Evolutionary conservation across 768 basidiomycete species (phyloP).

Genomic region (Lentinus tigrinus): DNA sequence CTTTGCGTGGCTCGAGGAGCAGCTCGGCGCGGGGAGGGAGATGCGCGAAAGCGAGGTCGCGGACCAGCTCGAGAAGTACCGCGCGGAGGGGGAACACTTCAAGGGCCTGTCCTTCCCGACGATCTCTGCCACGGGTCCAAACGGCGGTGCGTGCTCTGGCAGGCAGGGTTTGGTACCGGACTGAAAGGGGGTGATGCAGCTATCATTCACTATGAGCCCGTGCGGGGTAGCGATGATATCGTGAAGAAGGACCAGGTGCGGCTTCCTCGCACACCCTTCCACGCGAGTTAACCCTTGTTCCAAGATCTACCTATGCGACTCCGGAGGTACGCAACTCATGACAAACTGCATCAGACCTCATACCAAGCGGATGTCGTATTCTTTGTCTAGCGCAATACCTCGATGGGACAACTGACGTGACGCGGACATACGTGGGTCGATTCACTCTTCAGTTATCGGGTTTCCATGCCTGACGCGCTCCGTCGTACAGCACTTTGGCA

Average conservation of each 20-base stretch:
- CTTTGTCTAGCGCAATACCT: constrained; percentile 82
- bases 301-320: constrained; percentile 79
- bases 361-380: not conserved
- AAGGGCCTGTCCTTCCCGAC: constrained; percentile 88
- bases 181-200: constrained; percentile 41
- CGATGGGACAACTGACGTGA: constrained; percentile 96
- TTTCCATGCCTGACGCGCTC: not conserved
- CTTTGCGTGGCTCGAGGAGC: constrained; percentile 93
- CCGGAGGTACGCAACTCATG: constrained; percentile 72
- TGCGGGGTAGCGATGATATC: constrained; percentile 66
- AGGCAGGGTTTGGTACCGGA: not conserved
- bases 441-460: not conserved
- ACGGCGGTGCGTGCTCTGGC: constrained; percentile 63
- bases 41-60: constrained; percentile 82
- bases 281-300: no score
- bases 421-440: constrained; percentile 85
- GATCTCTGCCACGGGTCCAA: constrained; percentile 90
- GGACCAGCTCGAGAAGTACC: constrained; percentile 71
- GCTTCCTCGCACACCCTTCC: no score
- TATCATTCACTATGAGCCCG: constrained; percentile 91
- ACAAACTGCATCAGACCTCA: no score
- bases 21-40: constrained; percentile 57
- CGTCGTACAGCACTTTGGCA: constrained; percentile 77
- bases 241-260: constrained; percentile 73
- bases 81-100: constrained; percentile 81